Conservation (phyloP, 1,284 basidiomycete genomes). For the Irpex sp. region DNA sequence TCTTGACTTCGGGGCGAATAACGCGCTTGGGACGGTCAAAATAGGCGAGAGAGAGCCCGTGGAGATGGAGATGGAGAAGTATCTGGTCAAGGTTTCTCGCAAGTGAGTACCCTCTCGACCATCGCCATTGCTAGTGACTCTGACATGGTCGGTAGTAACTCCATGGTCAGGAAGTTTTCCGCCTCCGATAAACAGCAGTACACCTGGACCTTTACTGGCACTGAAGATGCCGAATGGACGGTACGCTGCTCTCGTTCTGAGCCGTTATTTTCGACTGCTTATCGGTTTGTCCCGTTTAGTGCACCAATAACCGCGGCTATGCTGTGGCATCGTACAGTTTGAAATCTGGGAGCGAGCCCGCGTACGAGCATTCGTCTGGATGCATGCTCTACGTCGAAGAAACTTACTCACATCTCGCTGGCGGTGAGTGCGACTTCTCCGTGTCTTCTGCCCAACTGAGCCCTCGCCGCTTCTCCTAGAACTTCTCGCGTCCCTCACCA, state of each 20-base stretch:
- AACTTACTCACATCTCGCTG: conserved; percentile 47
- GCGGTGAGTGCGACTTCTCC: conserved; percentile 36
- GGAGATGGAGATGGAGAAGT: conserved; percentile 54
- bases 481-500: conserved; percentile 53
- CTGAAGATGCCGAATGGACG: conserved; percentile 53
- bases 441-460: background rate
- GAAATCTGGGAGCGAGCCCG: conserved; percentile 51
- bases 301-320: conserved; percentile 45
- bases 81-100: conserved; percentile 40
- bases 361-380: conserved; percentile 50
- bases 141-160: conserved; percentile 25
- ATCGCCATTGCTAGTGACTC: background rate
- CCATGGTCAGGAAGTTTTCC: conserved; percentile 45
- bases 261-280: background rate
- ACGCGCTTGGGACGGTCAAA: conserved; percentile 49
- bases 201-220: conserved; percentile 48
- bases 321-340: conserved; percentile 58
- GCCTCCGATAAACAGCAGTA: conserved; percentile 59
- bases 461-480: conserved; percentile 33
- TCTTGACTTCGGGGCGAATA: conserved; percentile 47
- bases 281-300: conserved; percentile 33
- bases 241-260: conserved; percentile 33
- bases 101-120: conserved; percentile 30
- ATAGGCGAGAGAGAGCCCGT: conserved; percentile 35
- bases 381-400: conserved; percentile 64